Percentiles rank a stretch among this genome's conserved stretches.
Evolutionary conservation across 306 rosid species (phyloP).

Genomic region (Acacia melanoxylon): DNA sequence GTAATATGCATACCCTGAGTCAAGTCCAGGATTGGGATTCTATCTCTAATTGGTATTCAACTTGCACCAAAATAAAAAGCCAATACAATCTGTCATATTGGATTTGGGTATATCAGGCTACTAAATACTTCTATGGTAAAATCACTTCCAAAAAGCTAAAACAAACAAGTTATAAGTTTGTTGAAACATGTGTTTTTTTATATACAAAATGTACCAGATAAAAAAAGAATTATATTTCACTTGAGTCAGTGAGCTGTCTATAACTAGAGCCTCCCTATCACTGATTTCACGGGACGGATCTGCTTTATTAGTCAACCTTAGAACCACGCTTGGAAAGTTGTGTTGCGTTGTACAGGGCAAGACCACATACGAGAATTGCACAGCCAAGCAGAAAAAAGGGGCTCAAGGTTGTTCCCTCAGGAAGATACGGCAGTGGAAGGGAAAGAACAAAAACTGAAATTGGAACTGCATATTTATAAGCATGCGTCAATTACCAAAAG

Average conservation of each 20-base stretch:
- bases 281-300: not conserved
- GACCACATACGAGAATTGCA: slow-evolving; percentile 75
- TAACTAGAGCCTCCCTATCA: not conserved
- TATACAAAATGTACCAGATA: not conserved
- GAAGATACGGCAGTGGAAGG: slow-evolving; percentile 83
- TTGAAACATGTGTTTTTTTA: too few relatives aligned
- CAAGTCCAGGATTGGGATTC: too few relatives aligned
- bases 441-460: slow-evolving; percentile 74
- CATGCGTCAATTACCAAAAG: not conserved
- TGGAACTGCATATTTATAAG: slow-evolving; percentile 70
- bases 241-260: not conserved
- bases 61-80: too few relatives aligned
- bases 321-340: slow-evolving; percentile 44
- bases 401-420: slow-evolving; percentile 59
- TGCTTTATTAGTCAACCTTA: slow-evolving; percentile 24
- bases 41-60: too few relatives aligned
- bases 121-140: too few relatives aligned
- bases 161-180: too few relatives aligned
- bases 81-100: too few relatives aligned
- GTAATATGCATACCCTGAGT: too few relatives aligned
- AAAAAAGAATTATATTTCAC: not conserved
- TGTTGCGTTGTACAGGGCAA: slow-evolving; percentile 57
- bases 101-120: too few relatives aligned
- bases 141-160: too few relatives aligned
- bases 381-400: slow-evolving; percentile 76